These are phyloP conservation scores for Neonectria ditissima DNA, from an alignment of 2,329 filamentous ascomycete genomes.

Conservation along the genomic window DNA sequence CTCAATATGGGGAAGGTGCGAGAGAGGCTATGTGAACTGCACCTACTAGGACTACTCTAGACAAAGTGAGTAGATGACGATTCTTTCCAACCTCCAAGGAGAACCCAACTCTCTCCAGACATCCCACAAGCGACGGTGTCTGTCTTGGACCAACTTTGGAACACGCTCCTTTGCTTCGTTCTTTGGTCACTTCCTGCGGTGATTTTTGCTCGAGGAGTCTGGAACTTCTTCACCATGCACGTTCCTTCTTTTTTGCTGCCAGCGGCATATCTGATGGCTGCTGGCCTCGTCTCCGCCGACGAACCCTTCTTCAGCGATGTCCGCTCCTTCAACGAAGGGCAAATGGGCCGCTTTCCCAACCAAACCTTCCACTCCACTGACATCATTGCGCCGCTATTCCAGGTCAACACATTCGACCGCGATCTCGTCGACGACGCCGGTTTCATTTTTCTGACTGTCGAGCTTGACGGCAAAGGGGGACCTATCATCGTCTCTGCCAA, in stretches of 20 bases:
- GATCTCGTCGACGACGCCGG: conserved; percentile 34
- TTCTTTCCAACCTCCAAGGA: too few species aligned
- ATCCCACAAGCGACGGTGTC: not conserved
- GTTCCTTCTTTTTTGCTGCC: conserved; percentile 8
- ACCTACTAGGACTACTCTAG: not conserved
- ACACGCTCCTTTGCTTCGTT: not conserved
- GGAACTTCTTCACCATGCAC: conserved; percentile 26
- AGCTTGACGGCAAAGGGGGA: conserved; percentile 33
- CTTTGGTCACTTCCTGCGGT: not conserved
- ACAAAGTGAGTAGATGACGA: too few species aligned
- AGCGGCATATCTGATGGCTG: conserved; percentile 10
- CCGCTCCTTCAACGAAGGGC: conserved; percentile 32
- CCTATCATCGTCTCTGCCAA: conserved; percentile 41
- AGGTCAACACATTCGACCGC: conserved; percentile 36
- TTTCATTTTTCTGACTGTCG: conserved; percentile 37
- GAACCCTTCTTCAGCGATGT: conserved; percentile 29
- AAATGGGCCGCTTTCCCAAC: conserved; percentile 35
- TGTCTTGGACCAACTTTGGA: conserved; percentile 7
- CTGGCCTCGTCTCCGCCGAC: conserved; percentile 27
- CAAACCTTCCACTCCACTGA: conserved; percentile 37
- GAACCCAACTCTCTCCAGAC: not conserved
- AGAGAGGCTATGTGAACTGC: not conserved
- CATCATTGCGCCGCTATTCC: conserved; percentile 37
- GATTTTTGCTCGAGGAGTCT: not conserved
- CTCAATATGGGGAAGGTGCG: not conserved